Evolutionary conservation across 2,329 filamentous ascomycete genomes (phyloP), one percentile per base, ranked within the genome.

Genomic region (Arthrinium puccinioides): DNA sequence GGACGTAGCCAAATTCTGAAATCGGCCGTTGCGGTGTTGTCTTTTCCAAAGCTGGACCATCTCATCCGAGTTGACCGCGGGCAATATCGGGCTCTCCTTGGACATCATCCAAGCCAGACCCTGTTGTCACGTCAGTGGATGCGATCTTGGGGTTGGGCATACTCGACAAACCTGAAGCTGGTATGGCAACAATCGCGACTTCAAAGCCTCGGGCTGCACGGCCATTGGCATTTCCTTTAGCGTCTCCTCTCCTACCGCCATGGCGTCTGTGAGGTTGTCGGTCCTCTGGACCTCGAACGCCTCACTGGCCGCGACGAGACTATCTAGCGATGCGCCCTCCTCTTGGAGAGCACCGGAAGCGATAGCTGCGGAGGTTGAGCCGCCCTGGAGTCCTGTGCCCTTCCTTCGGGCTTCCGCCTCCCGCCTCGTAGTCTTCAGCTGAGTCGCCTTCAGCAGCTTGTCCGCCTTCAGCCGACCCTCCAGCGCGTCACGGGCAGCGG

Each of bases 101-200:
- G 78, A 69, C 14, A 79, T 66, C 73, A 95, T 76, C 88, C 88
- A 95, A 13, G 81, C 78, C 26, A 95, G 64, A 6, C 86, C 87
- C 66, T 90, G 16, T 4, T 67, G 18, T 19, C 20, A 13, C 25
- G 15, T 27, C 25, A 27, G 25, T 36, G 13, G 6, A 13, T 10
- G 24, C 16, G 4, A 16, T 21, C 4, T 15, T 20, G 25, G 13
- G 21, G 10, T 9, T 5, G 31, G n/a, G 20, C 5, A 8, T 33
- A n/a, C n/a, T 28, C 29, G 11, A 40, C 56, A 42, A 51, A 71
- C 70, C 57, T 78, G 77, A 33, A 77, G 74, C 53, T 95, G 88
- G 58, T 94, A 92, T 2, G 86, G 82, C 40, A 94, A 69, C 33
- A 95, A 65, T 26, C 74, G 64, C 0, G 87, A 84, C 18, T 70